Base-by-base conservation (phyloP, 1,284 basidiomycete species). In the Anthracocystis panici-leucophaei region DNA sequence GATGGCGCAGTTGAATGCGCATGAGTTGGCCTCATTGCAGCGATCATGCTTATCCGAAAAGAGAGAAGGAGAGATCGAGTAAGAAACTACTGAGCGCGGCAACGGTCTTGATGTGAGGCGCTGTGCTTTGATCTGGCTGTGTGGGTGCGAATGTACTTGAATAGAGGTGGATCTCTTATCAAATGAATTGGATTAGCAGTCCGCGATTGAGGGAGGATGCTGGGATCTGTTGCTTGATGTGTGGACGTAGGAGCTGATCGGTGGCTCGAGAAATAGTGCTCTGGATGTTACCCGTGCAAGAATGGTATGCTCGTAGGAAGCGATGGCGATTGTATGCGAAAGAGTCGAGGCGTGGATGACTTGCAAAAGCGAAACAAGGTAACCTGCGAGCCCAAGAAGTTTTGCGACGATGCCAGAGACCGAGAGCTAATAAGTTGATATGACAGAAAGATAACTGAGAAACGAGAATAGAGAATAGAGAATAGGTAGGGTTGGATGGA, bases 1-100 rank as follows among this genome's bases (percentile, higher is more conserved):
- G 70, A 68, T n/a, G 78, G 46, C 57, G 72, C 59, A 49, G 63
- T 57, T 21, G 65, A 48, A 58, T 79, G 66, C 25, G 51, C 53
- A 53, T 74, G 71, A 41, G 65, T 58, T 61, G 78, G 72, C 49
- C 78, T 66, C 78, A 79, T 79, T n/a, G 78, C 78, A 23, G 78
- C 78, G n/a, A 79, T 78, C 78, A 79, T 79, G 50, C 51, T 69
- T 60, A 40, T 57, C 6, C 46, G 14, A 18, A 14, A 16, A 48
- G 44, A 38, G 21, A 20, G 18, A 27, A 29, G 18, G 20, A 12
- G 27, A 27, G 18, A 20, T 14, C 14, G 31, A 29, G 10, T 20
- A 52, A 9, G 55, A 31, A 20, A 3, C 49, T 18, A 11, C 25
- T n/a, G 14, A 40, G 14, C 9, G 35, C 12, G n/a, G 51, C 21